phyloP scores from a whole-genome alignment of 179 eudicot genomes.

The Pouteria campechiana region DNA sequence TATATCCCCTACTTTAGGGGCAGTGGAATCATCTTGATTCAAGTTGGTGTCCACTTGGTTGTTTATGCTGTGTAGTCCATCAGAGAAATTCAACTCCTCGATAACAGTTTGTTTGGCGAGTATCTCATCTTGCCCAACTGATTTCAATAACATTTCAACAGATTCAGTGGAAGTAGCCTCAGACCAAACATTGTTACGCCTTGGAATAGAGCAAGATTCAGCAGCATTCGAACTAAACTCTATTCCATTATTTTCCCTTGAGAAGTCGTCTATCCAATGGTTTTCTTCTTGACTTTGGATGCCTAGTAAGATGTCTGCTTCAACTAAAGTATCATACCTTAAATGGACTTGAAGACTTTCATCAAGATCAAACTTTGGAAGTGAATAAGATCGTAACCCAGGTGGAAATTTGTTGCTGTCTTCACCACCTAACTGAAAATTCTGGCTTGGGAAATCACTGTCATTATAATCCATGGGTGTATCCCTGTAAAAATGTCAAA shows the following conservation, averaged over 20 bases:
- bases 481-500: slow-evolving; percentile 52
- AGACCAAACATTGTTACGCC: slow-evolving; percentile 89
- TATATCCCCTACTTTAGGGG: slow-evolving; percentile 14
- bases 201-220: slow-evolving; percentile 69
- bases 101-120: slow-evolving; percentile 28
- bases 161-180: slow-evolving; percentile 99
- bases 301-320: slow-evolving; percentile 86
- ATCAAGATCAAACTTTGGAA: slow-evolving; percentile 91
- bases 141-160: slow-evolving; percentile 93
- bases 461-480: slow-evolving; percentile 91
- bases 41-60: slow-evolving; percentile 26
- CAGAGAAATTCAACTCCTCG: slow-evolving; percentile 31
- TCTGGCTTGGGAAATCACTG: slow-evolving; percentile 69
- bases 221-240: slow-evolving; percentile 73
- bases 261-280: slow-evolving; percentile 91
- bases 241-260: slow-evolving; percentile 67
- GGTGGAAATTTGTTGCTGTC: slow-evolving; percentile 70
- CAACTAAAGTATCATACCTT: slow-evolving; percentile 87
- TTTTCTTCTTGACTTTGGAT: slow-evolving; percentile 87
- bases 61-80: slow-evolving; percentile 25
- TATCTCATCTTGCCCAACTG: slow-evolving; percentile 92
- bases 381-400: slow-evolving; percentile 58
- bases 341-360: slow-evolving; percentile 68
- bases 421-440: slow-evolving; percentile 76
- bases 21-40: slow-evolving; percentile 18